phyloP scores from a whole-genome alignment of 768 basidiomycete species.

The Mycena capillaripes region DNA sequence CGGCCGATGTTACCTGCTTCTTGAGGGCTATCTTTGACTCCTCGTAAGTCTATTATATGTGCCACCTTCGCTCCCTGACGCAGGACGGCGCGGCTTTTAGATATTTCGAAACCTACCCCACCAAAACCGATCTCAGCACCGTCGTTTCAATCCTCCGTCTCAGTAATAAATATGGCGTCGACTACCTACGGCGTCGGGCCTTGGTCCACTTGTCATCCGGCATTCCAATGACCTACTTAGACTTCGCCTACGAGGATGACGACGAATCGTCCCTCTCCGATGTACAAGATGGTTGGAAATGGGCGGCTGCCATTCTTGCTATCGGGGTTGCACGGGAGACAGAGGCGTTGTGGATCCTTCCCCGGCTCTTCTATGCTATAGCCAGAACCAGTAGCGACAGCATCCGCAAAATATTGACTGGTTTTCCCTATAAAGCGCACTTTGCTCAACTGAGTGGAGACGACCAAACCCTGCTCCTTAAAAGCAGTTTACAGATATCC shows the following conservation, averaged over 20 bases:
- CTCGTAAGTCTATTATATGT: neutral
- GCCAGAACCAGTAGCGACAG: neutral
- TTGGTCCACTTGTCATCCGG: too few relatives aligned
- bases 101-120: too few relatives aligned
- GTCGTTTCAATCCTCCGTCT: too few relatives aligned
- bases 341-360: constrained; percentile 26
- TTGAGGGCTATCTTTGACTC: neutral
- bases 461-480: neutral
- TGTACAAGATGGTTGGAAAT: neutral
- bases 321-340: constrained; percentile 27
- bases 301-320: neutral
- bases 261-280: too few relatives aligned
- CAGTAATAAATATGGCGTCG: too few relatives aligned
- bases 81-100: too few relatives aligned
- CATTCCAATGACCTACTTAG: neutral
- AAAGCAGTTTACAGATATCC: neutral
- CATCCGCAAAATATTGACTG: neutral
- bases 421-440: neutral
- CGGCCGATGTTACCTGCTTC: neutral
- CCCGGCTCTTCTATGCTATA: neutral
- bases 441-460: neutral
- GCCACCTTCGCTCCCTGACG: too few relatives aligned
- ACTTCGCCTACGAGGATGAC: too few relatives aligned
- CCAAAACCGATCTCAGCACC: too few relatives aligned
- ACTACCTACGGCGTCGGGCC: too few relatives aligned